These are phyloP conservation scores for Rutstroemia sp. DNA, from an alignment of 2,329 filamentous ascomycete species.

Conservation along the genomic window DNA sequence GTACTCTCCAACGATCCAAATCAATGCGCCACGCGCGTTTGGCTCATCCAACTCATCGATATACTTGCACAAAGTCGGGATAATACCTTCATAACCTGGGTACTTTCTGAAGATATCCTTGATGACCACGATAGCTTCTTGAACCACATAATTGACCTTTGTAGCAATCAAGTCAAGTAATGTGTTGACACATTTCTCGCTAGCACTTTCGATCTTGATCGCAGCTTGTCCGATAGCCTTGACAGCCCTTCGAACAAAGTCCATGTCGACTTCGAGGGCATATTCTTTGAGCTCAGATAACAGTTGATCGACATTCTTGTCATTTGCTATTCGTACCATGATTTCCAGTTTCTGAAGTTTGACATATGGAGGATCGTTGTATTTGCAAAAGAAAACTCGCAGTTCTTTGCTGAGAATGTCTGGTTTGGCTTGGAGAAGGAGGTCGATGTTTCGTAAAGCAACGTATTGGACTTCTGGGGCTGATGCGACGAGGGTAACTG, in stretches of 20 bases:
- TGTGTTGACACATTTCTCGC: slow-evolving; percentile 91
- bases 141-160: slow-evolving; percentile 98
- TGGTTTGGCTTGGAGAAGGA: slow-evolving; percentile 89
- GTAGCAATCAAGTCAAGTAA: slow-evolving; percentile 90
- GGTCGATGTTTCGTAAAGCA: slow-evolving; percentile 89
- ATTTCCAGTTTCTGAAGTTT: slow-evolving; percentile 98
- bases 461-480: slow-evolving; percentile 98
- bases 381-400: slow-evolving; percentile 99
- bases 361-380: slow-evolving; percentile 95
- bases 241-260: slow-evolving; percentile 89
- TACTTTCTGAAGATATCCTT: slow-evolving; percentile 98
- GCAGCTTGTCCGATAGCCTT: slow-evolving; percentile 96
- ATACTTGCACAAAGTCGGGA: slow-evolving; percentile 89
- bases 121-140: slow-evolving; percentile 97
- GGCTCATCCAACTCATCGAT: slow-evolving; percentile 97
- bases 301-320: slow-evolving; percentile 91
- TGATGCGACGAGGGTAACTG: slow-evolving; percentile 91
- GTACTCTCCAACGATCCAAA: slow-evolving; percentile 99
- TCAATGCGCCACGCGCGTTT: slow-evolving; percentile 79
- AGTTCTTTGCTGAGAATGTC: slow-evolving; percentile 97
- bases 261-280: slow-evolving; percentile 97
- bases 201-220: slow-evolving; percentile 94
- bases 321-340: slow-evolving; percentile 98
- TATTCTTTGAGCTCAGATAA: slow-evolving; percentile 95
- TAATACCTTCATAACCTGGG: slow-evolving; percentile 95